Evolutionary conservation across 2,329 filamentous ascomycete genomes (phyloP), one percentile per base, ranked within the genome.

Genomic region (Aspergillus novofumigatus): DNA sequence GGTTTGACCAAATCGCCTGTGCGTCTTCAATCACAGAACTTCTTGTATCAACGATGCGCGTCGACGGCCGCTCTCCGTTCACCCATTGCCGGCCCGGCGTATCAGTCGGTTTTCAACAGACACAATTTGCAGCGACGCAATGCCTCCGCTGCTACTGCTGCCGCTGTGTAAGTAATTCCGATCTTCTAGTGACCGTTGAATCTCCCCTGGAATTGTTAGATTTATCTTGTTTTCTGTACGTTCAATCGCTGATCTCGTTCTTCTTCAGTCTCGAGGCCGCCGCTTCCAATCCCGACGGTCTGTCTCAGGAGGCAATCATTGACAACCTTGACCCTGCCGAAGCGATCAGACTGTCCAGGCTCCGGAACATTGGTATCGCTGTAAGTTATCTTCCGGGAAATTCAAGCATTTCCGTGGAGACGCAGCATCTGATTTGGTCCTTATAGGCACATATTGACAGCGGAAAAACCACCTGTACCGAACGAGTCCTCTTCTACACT

Each of bases 351-450:
- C 77, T 99, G 62, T 85, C 88, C 53, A 86, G 84, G 77, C 90
- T 97, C 58, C 86, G 94, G 63, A 99, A 99, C 75, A 99, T 99
- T 75, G 94, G 94, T 78, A 99, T 99, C 80, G 94, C 94, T 69
- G 89, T 92, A 85, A 57, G 84, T 77, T 1, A 52, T 7, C 9
- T 17, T 45, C 6, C 25, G 14, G 11, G 14, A 8, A 21, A 5
- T 20, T 47, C 2, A 1, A 47, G 21, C 23, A 7, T 21, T 17
- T 2, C 8, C 23, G 6, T 17, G 21, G 10, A 29, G 23, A 11
- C 11, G 10, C 10, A 4, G n/a, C 23, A 49, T 48, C 41, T 52
- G 25, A 38, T 10, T 45, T 9, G 59, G 59, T 56, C 20, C 49
- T 53, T 54, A 55, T 66, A 92, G 88, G 94, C 94, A 64, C 94